Evolutionary conservation across 441 rosid species (phyloP).

Genomic region (Heliophila coronopifolia): DNA sequence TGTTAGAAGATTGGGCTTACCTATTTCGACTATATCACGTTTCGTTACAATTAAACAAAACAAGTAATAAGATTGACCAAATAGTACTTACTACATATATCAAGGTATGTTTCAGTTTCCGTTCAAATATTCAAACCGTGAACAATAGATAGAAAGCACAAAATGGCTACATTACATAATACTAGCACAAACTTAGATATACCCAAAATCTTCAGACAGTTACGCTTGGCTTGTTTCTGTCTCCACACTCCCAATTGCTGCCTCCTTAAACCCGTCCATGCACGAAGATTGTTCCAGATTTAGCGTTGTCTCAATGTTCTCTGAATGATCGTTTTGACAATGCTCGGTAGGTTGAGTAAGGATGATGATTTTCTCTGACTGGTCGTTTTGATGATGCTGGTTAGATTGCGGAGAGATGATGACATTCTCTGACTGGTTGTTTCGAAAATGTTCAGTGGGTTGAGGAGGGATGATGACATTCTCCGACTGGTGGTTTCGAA

Average conservation of each 20-base stretch:
- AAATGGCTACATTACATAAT: conserved; percentile 18
- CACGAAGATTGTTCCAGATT: conserved; percentile 14
- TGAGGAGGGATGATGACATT: conserved; percentile 12
- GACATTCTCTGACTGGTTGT: too few species aligned
- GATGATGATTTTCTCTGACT: too few species aligned
- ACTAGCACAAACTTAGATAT: conserved; percentile 2
- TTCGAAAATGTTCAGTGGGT: too few species aligned
- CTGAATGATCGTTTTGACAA: conserved; percentile 24
- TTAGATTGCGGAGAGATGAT: too few species aligned
- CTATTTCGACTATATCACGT: too few species aligned
- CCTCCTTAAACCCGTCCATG: conserved; percentile 29
- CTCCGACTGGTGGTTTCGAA: too few species aligned
- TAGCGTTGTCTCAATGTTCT: conserved; percentile 14
- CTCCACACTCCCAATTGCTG: conserved; percentile 28
- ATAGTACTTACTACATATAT: too few species aligned
- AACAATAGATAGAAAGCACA: neutral
- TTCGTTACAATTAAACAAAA: too few species aligned
- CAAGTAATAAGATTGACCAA: too few species aligned
- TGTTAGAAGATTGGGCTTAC: neutral
- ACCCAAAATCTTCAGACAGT: neutral
- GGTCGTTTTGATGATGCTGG: too few species aligned
- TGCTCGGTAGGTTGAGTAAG: conserved; percentile 9
- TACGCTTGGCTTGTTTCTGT: conserved; percentile 32
- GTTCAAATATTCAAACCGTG: neutral
- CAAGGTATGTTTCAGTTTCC: too few species aligned